phyloP scores from a whole-genome alignment of 768 basidiomycete genomes.

The Nidularia pulvinata region DNA sequence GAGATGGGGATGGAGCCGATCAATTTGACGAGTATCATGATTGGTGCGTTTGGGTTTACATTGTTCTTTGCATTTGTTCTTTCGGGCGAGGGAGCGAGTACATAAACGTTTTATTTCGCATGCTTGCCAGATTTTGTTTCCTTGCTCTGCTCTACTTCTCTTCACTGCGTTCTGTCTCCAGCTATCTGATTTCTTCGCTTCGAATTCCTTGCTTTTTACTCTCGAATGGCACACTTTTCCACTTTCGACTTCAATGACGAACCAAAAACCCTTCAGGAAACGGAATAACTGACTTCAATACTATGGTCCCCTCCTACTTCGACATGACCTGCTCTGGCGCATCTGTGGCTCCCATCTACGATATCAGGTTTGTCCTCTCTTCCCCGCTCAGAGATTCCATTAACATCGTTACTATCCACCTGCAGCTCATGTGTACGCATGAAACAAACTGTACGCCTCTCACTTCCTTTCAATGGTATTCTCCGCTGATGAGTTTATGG shows the following conservation, averaged over 20 bases:
- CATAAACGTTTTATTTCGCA: too few species aligned
- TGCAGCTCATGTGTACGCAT: constrained; percentile 50
- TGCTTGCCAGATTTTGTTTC: neutral
- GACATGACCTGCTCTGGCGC: constrained; percentile 58
- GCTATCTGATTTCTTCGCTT: neutral
- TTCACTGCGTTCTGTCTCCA: neutral
- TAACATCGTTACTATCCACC: constrained; percentile 25
- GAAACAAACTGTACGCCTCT: constrained; percentile 50
- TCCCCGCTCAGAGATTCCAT: constrained; percentile 22
- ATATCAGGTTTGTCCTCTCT: constrained; percentile 43
- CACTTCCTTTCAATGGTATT: neutral
- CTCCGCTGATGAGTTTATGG: neutral
- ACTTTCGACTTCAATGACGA: too few species aligned
- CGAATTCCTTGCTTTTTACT: too few species aligned
- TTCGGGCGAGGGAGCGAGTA: neutral
- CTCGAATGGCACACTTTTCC: too few species aligned
- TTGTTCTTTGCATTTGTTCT: neutral
- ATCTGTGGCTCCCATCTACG: constrained; percentile 43
- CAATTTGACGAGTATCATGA: constrained; percentile 73
- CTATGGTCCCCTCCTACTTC: constrained; percentile 34
- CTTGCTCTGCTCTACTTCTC: neutral
- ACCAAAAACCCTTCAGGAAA: constrained; percentile 38
- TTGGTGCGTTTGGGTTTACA: constrained; percentile 38
- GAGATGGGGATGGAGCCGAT: constrained; percentile 54
- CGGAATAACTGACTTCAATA: constrained; percentile 57